Conservation (phyloP, 2,329 filamentous ascomycete genomes). For the Cladosporium sphaerospermum region DNA sequence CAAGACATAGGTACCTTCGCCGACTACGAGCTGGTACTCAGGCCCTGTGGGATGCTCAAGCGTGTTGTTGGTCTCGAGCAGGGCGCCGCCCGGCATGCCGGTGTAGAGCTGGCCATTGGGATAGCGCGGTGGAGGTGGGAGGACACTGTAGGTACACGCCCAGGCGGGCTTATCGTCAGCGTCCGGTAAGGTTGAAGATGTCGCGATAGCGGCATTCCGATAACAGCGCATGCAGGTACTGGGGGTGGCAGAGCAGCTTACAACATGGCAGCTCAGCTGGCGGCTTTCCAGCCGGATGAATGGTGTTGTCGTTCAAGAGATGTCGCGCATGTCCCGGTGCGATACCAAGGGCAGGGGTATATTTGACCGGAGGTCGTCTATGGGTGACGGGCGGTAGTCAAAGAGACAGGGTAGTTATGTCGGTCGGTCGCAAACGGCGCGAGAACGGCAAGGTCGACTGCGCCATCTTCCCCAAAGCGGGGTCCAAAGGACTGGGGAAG, state of each 20-base stretch:
- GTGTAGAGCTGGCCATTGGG: constrained; percentile 66
- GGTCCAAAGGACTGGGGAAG: no score
- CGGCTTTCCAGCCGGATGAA: neutral
- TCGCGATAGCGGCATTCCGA: neutral
- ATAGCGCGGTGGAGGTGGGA: constrained; percentile 81
- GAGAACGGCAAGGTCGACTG: no score
- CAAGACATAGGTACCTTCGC: constrained; percentile 88
- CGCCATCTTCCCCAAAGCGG: no score
- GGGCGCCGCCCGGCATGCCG: constrained; percentile 56
- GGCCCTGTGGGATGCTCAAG: constrained; percentile 72
- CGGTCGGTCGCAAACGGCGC: no score
- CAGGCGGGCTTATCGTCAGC: constrained; percentile 8
- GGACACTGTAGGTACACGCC: constrained; percentile 51
- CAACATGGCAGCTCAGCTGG: constrained; percentile 3
- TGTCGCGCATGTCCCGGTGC: constrained; percentile 5
- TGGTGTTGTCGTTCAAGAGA: neutral
- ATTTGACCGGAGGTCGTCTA: no score
- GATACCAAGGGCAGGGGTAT: neutral
- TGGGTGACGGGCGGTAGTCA: no score
- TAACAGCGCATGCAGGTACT: constrained; percentile 9
- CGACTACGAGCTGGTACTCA: constrained; percentile 85
- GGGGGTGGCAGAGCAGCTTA: neutral
- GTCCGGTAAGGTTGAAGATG: neutral
- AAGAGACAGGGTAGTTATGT: no score
- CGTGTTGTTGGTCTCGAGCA: constrained; percentile 92